phyloP scores from a whole-genome alignment of 2,329 filamentous ascomycete species.

The Aspergillus viridinutans region DNA sequence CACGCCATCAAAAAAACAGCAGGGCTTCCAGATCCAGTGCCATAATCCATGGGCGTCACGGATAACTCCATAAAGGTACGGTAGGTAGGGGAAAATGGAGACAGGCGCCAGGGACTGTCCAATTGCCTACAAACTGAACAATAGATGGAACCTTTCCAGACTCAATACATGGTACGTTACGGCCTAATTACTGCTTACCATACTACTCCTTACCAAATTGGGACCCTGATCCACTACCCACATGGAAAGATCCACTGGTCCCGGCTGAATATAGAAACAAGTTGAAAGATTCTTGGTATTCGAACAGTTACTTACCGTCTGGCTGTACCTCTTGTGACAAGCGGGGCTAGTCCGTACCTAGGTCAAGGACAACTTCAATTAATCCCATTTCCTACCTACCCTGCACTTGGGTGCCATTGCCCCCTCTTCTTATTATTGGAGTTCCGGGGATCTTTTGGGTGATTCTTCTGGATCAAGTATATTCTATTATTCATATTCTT shows the following conservation, averaged over 20 bases:
- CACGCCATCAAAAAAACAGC: slow-evolving; percentile 12
- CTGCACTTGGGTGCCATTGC: neutral
- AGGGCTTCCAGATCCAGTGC: slow-evolving; percentile 7
- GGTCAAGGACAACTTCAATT: neutral
- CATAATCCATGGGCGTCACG: neutral
- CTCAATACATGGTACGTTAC: slow-evolving; percentile 5
- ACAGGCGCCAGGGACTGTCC: slow-evolving; percentile 18
- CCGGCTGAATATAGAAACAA: neutral
- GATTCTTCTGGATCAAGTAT: neutral
- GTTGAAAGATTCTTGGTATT: neutral
- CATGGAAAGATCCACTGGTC: neutral
- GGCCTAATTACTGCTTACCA: neutral
- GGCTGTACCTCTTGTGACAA: neutral
- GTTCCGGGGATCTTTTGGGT: neutral
- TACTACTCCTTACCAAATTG: neutral
- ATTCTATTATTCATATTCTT: neutral
- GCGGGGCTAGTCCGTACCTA: neutral
- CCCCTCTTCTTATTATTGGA: neutral
- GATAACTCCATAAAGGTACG: neutral
- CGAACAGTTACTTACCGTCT: neutral
- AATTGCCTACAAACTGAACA: neutral
- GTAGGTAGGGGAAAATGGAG: slow-evolving; percentile 13
- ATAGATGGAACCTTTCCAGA: neutral
- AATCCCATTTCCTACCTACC: neutral
- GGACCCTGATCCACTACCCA: neutral